Evolutionary conservation across 768 basidiomycete genomes (phyloP), one percentile per base, ranked within the genome.

Genomic region (Pisolithus tinctorius): DNA sequence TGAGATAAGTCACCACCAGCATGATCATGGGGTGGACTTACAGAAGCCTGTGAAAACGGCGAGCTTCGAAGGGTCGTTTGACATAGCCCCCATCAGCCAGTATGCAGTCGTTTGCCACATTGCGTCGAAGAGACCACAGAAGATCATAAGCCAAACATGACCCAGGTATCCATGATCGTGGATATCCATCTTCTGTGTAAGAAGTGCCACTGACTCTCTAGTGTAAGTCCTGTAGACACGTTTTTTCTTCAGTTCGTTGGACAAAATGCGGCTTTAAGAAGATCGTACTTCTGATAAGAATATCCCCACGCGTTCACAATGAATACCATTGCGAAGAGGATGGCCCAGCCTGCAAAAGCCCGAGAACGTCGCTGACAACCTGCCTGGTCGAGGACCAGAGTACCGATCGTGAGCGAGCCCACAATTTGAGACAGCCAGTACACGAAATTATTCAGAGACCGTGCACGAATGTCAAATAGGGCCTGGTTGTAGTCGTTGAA

Each of bases 71-170:
- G 86, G 81, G 64, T 90, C 82, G 57, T 91, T 90, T 20, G 86
- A 87, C 83, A 93, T 87, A 11, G 86, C 84, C 38, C 88, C 88
- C 79, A 88, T 84, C 58, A 87, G 71, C 86, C 86, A 88, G 64
- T 89, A 88, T 5, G 83, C 81, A 0, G 81, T 81, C 1, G 86
- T 89, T 64, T 92, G 90, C 86, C 88, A 92, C 80, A 88, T 84
- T 1, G 88, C 74, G 55, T 92, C 90, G 53, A 89, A 74, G 10
- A 91, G 61, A 26, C 88, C 86, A 55, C 81, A 86, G 67, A 83
- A 79, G 55, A 87, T 78, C 66, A 83, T 89, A 5, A 91, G 66
- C 68, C 76, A 76, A 6, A 83, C 69, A 47, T 74, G 74, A 41
- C 73, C 77, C 9, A 75, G 66, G 60, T 86, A 92, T 1, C 66